Conservation (phyloP, 352 stramenopile genomes). For the Pythium rhizo-oryzae region DNA sequence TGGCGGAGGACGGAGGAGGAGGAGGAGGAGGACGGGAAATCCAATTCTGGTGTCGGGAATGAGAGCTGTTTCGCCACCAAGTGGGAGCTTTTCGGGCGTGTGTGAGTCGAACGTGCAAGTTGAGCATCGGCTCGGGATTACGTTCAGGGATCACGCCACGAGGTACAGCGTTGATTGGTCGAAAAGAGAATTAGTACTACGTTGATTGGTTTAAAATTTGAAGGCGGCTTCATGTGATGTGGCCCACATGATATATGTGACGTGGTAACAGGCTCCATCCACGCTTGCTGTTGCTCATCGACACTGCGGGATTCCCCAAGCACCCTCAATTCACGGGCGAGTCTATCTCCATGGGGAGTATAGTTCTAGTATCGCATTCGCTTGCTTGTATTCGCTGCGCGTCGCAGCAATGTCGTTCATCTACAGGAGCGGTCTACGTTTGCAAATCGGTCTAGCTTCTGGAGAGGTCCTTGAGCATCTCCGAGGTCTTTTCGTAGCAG, state of each 20-base stretch:
- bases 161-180: not conserved
- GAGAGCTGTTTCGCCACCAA: not conserved
- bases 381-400: not conserved
- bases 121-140: conserved; percentile 1
- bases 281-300: not conserved
- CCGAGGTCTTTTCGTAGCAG: conserved; percentile 80
- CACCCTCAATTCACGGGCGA: too few relatives aligned
- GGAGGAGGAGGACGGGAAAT: not conserved
- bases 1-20: not conserved
- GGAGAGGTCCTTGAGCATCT: conserved; percentile 62
- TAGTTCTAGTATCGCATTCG: too few relatives aligned
- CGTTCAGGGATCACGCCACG: too few relatives aligned
- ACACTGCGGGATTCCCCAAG: too few relatives aligned
- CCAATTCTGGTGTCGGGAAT: not conserved
- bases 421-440: not conserved
- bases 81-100: conserved; percentile 24
- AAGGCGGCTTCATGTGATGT: not conserved
- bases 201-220: not conserved
- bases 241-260: conserved; percentile 26
- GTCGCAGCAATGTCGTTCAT: not conserved
- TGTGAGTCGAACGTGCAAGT: conserved; percentile 22
- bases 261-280: conserved; percentile 2
- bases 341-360: too few relatives aligned
- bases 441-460: conserved; percentile 12
- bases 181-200: not conserved